Conservation (phyloP, 164 flowering plant genomes). For the Brasenia schreberi region DNA sequence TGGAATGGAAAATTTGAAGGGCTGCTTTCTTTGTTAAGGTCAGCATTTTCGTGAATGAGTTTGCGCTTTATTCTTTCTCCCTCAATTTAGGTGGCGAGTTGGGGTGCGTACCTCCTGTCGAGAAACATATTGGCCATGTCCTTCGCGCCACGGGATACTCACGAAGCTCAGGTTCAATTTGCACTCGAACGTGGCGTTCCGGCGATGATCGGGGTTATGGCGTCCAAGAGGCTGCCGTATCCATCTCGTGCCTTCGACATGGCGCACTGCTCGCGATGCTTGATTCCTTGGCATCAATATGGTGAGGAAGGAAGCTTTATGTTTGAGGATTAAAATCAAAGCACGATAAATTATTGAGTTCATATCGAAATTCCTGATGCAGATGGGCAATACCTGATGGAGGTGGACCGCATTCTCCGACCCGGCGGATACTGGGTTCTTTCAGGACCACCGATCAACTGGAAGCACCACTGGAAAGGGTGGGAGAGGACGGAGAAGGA, state of each 20-base stretch:
- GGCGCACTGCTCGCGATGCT: constrained; percentile 98
- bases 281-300: constrained; percentile 74
- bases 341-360: not conserved
- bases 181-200: constrained; percentile 96
- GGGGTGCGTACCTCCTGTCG: constrained; percentile 76
- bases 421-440: constrained; percentile 93
- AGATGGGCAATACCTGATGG: constrained; percentile 78
- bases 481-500: constrained; percentile 64
- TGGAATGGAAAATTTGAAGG: not conserved
- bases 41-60: too few species aligned
- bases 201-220: constrained; percentile 78
- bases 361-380: not conserved
- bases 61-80: not conserved
- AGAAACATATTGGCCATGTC: constrained; percentile 60
- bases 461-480: constrained; percentile 68
- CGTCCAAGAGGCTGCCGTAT: constrained; percentile 75
- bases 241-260: constrained; percentile 89
- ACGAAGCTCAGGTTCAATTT: constrained; percentile 90
- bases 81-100: constrained; percentile 73
- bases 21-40: too few species aligned
- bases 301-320: constrained; percentile 19
- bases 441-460: constrained; percentile 90
- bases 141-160: constrained; percentile 86
- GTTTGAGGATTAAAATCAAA: not conserved
- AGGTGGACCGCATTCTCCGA: constrained; percentile 69